Base-by-base conservation (phyloP, 441 rosid genomes). In the Bocquillonia castaneifolia region DNA sequence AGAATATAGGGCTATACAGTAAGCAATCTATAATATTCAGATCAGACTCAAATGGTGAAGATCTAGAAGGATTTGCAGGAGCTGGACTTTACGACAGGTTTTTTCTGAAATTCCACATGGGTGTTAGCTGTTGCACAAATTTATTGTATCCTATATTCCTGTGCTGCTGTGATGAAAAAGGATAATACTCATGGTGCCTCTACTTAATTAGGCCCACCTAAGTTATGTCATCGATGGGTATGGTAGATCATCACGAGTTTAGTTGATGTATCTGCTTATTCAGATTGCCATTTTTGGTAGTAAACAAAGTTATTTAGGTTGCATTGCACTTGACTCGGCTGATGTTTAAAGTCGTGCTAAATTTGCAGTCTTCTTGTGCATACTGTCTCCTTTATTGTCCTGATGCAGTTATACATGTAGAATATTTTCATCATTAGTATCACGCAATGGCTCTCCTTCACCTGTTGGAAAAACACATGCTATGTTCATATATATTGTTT, bases 41-140 rank as follows among this genome's bases (percentile, higher is more conserved):
- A 59, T 87, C 92, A 52, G 91, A 87, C 73, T 89, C 96, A 42
- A 89, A 86, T 77, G 87, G 84, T 12, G 96, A 87, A 77, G 96
- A 89, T 67, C 88, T 84, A 10, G 86, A 86, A 70, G 92, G 89
- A 10, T 81, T 76, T 78, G 96, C 93, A 4, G 90, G 93, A 17
- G 96, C 96, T 42, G 91, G 96, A 61, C 91, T 89, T 56, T 89
- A 87, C 56, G 91, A 86, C 81, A 83, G 96, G 92, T 85, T 22
- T 9, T 57, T 74, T 54, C 64, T 31, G 23, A 31, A 14, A 22
- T 66, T 45, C 9, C 48, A 59, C 31, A 6, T 12, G 23, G 23
- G 8, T 25, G 12, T 55, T 17, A 61, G 13, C 15, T 57, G n/a
- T 23, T 57, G 15, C 32, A 7, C 17, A n/a, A n/a, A 36, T 59